A percentile compares a stretch with the other conserved stretches of the same genome.
Evolutionary conservation across 73 alveolate genomes (phyloP).

Genomic region (Halteria grandinella): DNA sequence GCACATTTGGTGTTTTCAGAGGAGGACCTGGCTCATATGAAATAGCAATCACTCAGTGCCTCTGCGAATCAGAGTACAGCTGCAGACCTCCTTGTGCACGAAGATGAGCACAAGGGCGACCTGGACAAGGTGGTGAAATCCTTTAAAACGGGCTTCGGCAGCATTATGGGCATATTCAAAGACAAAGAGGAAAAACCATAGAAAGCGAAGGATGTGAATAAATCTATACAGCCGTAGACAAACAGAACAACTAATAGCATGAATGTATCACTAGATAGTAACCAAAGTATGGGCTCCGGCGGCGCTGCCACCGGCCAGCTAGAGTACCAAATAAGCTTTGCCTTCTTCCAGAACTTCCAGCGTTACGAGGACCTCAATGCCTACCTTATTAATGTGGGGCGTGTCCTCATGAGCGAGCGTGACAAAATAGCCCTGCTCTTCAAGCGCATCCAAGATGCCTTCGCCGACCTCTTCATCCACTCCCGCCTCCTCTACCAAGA

Average conservation of each 20-base stretch:
- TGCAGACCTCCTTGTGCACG: too few relatives aligned
- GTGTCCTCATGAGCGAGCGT: conserved; percentile 22
- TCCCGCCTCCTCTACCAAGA: conserved; percentile 3
- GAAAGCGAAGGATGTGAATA: background rate
- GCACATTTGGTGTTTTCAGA: conserved; percentile 33
- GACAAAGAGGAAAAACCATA: background rate
- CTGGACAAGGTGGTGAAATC: background rate
- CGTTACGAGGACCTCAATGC: conserved; percentile 22
- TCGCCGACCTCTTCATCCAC: conserved; percentile 28
- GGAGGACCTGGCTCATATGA: background rate
- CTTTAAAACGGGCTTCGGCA: conserved; percentile 21
- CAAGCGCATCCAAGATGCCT: conserved; percentile 9
- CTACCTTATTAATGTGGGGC: conserved; percentile 36
- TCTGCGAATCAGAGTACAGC: background rate
- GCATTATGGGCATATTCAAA: conserved; percentile 19
- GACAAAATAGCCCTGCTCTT: conserved; percentile 38
- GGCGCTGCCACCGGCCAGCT: background rate
- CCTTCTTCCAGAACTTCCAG: conserved; percentile 14
- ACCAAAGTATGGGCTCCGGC: background rate
- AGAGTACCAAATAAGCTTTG: background rate
- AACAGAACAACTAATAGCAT: background rate
- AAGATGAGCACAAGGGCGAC: background rate
- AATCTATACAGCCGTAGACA: background rate
- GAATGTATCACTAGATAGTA: background rate
- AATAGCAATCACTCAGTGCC: background rate